Conservation (phyloP, 495 filamentous ascomycete genomes). For the Acidomyces sp. region DNA sequence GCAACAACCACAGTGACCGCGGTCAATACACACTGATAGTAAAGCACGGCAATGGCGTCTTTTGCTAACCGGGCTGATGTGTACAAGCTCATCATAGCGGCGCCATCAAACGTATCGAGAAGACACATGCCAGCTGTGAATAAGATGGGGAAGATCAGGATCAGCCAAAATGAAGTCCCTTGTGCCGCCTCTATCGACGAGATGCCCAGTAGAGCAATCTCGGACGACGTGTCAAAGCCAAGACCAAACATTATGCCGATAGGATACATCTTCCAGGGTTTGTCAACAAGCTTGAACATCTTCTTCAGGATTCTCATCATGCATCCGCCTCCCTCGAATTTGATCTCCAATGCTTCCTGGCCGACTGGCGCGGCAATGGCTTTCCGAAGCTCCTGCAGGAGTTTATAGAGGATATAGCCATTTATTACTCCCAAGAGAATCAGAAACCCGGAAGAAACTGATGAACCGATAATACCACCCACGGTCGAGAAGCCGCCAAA, state of each 20-base stretch:
- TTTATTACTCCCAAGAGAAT: conserved; percentile 76
- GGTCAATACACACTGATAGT: conserved; percentile 87
- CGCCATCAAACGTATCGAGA: conserved; percentile 79
- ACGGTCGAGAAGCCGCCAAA: conserved; percentile 73
- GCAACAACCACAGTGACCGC: conserved; percentile 79
- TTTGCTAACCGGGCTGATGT: conserved; percentile 58
- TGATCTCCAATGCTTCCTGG: conserved; percentile 44
- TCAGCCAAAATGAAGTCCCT: conserved; percentile 86
- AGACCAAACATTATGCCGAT: conserved; percentile 82
- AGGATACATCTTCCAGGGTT: conserved; percentile 96
- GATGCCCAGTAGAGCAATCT: conserved; percentile 85
- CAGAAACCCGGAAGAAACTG: conserved; percentile 69
- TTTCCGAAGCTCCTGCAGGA: conserved; percentile 52
- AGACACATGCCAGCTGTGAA: conserved; percentile 95
- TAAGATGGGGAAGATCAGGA: conserved; percentile 78
- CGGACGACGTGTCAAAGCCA: conserved; percentile 90
- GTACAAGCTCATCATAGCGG: conserved; percentile 91
- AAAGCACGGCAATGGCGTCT: conserved; percentile 75
- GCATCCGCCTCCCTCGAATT: conserved; percentile 65
- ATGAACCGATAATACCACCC: conserved; percentile 75
- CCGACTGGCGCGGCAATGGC: conserved; percentile 36
- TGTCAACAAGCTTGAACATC: conserved; percentile 72
- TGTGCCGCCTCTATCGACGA: conserved; percentile 70
- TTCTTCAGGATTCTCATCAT: conserved; percentile 57
- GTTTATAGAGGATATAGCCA: conserved; percentile 64